These are phyloP conservation scores for Phlyctochytrium planicorne DNA, from an alignment of 192 early-diverging fungal species.

Conservation along the genomic window DNA sequence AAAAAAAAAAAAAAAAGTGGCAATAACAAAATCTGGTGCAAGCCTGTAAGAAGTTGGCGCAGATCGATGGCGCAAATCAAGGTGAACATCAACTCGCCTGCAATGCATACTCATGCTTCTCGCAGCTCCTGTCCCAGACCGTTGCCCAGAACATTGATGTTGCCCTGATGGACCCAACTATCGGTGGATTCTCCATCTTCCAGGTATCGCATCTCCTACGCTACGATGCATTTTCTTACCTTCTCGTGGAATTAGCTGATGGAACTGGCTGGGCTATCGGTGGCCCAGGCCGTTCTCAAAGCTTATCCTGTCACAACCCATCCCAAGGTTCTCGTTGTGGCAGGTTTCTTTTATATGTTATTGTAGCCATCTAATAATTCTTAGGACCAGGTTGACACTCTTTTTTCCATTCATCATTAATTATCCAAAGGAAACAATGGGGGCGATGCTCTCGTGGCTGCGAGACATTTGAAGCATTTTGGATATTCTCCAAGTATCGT, in stretches of 20 bases:
- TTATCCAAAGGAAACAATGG: slow-evolving; percentile 83
- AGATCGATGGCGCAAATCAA: no score
- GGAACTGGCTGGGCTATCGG: slow-evolving; percentile 83
- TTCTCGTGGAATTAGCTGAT: slow-evolving; percentile 33
- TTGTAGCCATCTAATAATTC: neutral
- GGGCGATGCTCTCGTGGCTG: slow-evolving; percentile 93
- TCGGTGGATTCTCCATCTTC: slow-evolving; percentile 84
- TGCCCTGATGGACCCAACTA: slow-evolving; percentile 75
- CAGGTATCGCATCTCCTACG: slow-evolving; percentile 61
- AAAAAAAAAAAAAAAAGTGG: no score
- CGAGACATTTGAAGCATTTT: slow-evolving; percentile 87
- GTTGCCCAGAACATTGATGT: slow-evolving; percentile 75
- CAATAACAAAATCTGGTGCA: no score
- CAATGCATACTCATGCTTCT: no score
- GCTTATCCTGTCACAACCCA: slow-evolving; percentile 57
- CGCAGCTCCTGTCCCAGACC: slow-evolving; percentile 48
- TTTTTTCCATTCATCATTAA: slow-evolving; percentile 47
- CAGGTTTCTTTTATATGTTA: slow-evolving; percentile 12
- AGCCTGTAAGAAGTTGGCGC: no score
- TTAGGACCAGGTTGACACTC: neutral
- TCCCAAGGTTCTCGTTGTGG: slow-evolving; percentile 63
- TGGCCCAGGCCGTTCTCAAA: slow-evolving; percentile 79
- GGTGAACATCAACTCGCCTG: no score
- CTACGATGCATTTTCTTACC: neutral
- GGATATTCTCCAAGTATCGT: slow-evolving; percentile 77